Conservation (phyloP, 208 protist genomes). For the Trypanosomatidae sp. region DNA sequence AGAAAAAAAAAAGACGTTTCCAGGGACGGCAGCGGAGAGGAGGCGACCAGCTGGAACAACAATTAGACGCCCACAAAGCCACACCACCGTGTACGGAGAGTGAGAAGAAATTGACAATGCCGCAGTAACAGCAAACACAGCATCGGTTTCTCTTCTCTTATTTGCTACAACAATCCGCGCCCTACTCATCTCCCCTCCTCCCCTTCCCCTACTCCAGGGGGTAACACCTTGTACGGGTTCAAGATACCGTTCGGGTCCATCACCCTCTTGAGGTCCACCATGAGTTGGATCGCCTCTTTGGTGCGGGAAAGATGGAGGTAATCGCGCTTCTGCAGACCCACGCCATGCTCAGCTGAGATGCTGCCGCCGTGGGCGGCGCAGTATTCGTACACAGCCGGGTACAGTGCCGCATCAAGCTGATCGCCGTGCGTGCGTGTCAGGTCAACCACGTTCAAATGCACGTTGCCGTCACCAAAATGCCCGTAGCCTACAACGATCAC, state of each 20-base stretch:
- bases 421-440: conserved; percentile 45
- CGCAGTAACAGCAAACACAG: background rate
- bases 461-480: conserved; percentile 97
- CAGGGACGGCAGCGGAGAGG: background rate
- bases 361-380: conserved; percentile 70
- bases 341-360: conserved; percentile 96
- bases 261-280: conserved; percentile 87
- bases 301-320: conserved; percentile 86
- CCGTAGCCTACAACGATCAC: conserved; percentile 92
- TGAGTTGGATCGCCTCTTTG: conserved; percentile 71
- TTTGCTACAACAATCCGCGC: background rate
- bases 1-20: background rate
- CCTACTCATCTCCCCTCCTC: background rate
- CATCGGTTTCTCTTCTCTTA: background rate
- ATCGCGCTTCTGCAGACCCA: conserved; percentile 90
- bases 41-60: background rate
- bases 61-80: background rate
- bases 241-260: conserved; percentile 96
- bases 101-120: background rate
- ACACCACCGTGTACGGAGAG: background rate
- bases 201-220: conserved; percentile 8
- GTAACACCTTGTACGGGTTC: conserved; percentile 95
- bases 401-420: conserved; percentile 47
- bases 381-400: conserved; percentile 75
- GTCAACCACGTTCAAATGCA: conserved; percentile 96